phyloP scores from a whole-genome alignment of 768 basidiomycete species.

The Chiua virens region DNA sequence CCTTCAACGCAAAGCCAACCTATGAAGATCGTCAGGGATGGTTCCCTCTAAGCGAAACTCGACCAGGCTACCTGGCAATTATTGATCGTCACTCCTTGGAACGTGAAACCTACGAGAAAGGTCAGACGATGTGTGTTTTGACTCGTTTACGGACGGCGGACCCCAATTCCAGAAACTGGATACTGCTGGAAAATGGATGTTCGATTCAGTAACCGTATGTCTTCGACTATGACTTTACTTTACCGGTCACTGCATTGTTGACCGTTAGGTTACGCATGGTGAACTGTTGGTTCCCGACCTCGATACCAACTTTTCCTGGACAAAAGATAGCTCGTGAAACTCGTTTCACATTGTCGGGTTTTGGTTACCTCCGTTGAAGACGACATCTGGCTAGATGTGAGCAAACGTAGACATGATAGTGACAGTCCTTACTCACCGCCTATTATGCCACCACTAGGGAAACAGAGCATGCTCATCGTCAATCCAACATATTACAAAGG shows the following conservation, averaged over 20 bases:
- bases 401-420: background rate
- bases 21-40: constrained; percentile 2
- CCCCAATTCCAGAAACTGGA: constrained; percentile 43
- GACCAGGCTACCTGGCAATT: constrained; percentile 31
- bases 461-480: too few relatives aligned
- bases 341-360: background rate
- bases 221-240: too few relatives aligned
- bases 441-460: constrained; percentile 44
- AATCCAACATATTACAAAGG: background rate
- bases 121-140: background rate
- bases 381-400: constrained; percentile 29
- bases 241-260: constrained; percentile 45
- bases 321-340: background rate
- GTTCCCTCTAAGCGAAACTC: too few relatives aligned
- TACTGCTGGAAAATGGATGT: too few relatives aligned
- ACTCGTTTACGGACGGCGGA: constrained; percentile 17
- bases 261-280: constrained; percentile 63
- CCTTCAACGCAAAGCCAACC: constrained; percentile 46
- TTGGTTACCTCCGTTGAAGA: constrained; percentile 42
- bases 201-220: too few relatives aligned
- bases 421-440: constrained; percentile 45
- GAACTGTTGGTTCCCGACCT: constrained; percentile 80
- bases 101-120: constrained; percentile 56
- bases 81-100: constrained; percentile 49
- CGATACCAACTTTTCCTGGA: constrained; percentile 54